phyloP scores from a whole-genome alignment of 345 rosid genomes.

The Citrus medica region DNA sequence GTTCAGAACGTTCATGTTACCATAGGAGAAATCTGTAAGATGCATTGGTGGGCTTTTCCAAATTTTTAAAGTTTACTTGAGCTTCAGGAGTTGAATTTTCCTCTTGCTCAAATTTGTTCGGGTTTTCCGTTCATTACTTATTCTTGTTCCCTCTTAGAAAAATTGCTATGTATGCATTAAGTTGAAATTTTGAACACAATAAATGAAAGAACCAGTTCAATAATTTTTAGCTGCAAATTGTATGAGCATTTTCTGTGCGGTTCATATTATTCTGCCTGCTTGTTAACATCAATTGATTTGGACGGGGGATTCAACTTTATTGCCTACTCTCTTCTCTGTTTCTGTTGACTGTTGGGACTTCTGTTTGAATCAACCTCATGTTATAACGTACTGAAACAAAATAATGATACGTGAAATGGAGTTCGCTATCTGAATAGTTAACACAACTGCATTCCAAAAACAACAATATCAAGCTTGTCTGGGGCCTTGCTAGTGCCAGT shows the following conservation, averaged over 20 bases:
- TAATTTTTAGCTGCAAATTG: background rate
- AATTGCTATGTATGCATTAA: background rate
- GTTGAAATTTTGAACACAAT: background rate
- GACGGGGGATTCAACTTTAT: no score
- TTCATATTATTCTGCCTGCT: no score
- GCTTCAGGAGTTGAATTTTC: conserved; percentile 2
- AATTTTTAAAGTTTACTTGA: conserved; percentile 6
- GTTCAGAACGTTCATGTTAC: background rate
- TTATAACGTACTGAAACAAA: no score
- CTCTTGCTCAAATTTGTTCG: background rate
- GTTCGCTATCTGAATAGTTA: background rate
- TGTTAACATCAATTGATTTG: no score
- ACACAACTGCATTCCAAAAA: background rate
- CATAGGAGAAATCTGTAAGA: conserved; percentile 12
- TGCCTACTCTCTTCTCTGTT: no score
- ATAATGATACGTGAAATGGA: background rate
- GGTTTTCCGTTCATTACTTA: background rate
- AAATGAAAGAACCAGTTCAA: background rate
- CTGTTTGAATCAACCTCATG: no score
- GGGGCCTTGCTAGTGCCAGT: background rate
- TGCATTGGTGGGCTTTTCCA: background rate
- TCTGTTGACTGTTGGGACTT: no score
- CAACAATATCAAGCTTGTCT: background rate
- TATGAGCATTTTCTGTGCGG: no score
- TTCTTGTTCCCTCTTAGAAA: background rate